phyloP scores from a whole-genome alignment of 2,329 filamentous ascomycete genomes.

The Teratosphaeria pseudoeucalypti region DNA sequence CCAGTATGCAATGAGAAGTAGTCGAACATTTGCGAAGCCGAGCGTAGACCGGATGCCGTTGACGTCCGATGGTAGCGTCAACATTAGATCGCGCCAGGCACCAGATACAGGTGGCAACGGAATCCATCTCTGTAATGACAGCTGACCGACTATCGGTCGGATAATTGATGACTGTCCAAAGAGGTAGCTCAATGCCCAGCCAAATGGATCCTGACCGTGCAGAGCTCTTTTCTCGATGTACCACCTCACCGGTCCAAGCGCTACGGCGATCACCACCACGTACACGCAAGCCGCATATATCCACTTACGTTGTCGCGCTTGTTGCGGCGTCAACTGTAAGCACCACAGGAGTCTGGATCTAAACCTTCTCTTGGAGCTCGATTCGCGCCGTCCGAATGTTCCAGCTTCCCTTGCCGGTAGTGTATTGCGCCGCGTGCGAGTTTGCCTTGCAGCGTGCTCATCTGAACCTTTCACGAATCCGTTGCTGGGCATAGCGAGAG shows the following conservation, averaged over 20 bases:
- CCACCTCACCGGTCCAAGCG: constrained; percentile 60
- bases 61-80: constrained; percentile 41
- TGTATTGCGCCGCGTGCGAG: constrained; percentile 15
- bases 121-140: constrained; percentile 65
- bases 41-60: constrained; percentile 52
- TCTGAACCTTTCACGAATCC: not conserved
- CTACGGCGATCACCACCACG: constrained; percentile 50
- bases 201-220: constrained; percentile 65
- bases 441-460: not conserved
- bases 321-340: constrained; percentile 65
- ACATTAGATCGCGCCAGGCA: constrained; percentile 6
- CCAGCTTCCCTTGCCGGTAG: constrained; percentile 11
- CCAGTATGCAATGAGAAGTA: constrained; percentile 68
- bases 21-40: constrained; percentile 71
- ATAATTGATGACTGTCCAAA: constrained; percentile 68
- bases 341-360: constrained; percentile 50
- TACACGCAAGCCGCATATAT: constrained; percentile 75
- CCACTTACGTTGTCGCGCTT: constrained; percentile 72
- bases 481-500: not conserved
- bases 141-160: constrained; percentile 58
- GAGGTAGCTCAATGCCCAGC: constrained; percentile 86
- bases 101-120: constrained; percentile 48
- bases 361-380: constrained; percentile 3
- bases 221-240: constrained; percentile 62
- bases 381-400: not conserved